Percentiles rank a stretch among this genome's conserved stretches.
Conservation (phyloP, 2,329 filamentous ascomycete species). For the Elsinoe ampelina region DNA sequence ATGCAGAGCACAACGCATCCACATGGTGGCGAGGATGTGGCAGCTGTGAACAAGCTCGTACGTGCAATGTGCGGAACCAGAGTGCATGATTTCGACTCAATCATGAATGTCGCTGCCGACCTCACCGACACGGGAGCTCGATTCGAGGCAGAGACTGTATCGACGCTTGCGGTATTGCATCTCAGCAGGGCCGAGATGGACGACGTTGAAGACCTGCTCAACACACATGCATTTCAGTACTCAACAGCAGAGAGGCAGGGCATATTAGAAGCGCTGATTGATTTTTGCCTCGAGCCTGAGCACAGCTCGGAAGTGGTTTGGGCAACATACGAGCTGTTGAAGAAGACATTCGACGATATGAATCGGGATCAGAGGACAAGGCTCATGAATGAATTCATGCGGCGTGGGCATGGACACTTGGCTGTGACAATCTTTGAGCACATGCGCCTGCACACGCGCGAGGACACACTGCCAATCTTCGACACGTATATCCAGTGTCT, state of each 20-base stretch:
- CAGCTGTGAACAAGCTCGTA: constrained; percentile 62
- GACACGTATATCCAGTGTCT: constrained; percentile 73
- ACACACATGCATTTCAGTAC: constrained; percentile 61
- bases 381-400: constrained; percentile 83
- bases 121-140: constrained; percentile 60
- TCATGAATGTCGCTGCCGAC: constrained; percentile 64
- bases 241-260: constrained; percentile 58
- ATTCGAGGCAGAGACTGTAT: constrained; percentile 66
- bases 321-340: constrained; percentile 52
- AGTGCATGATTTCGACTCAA: constrained; percentile 56
- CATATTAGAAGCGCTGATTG: constrained; percentile 57
- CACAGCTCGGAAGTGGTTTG: constrained; percentile 56
- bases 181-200: constrained; percentile 66
- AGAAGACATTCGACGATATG: constrained; percentile 52
- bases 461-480: constrained; percentile 54
- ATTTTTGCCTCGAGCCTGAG: constrained; percentile 55
- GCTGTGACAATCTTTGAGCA: constrained; percentile 80
- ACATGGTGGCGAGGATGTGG: constrained; percentile 48
- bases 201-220: constrained; percentile 74
- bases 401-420: constrained; percentile 73
- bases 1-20: constrained; percentile 49
- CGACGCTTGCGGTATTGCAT: constrained; percentile 62
- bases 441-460: constrained; percentile 71
- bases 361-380: constrained; percentile 54
- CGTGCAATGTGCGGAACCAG: constrained; percentile 54